Evolutionary conservation across 78 protist species (phyloP), one percentile per base, ranked within the genome.

Genomic region (Pirum gemmata): DNA sequence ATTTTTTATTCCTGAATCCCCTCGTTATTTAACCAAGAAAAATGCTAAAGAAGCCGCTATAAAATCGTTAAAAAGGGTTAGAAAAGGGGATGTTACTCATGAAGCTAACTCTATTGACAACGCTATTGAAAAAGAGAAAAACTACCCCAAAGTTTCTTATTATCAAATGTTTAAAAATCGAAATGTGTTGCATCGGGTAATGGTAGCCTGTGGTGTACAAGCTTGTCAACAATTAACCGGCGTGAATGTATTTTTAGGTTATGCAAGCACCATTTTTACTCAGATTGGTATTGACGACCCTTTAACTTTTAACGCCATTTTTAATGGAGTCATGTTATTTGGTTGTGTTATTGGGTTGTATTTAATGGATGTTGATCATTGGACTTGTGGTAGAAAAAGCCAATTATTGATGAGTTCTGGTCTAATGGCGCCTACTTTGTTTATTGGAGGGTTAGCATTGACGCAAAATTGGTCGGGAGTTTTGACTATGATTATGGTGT

Each of bases 231-330:
- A 82, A 61, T 35, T 82, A 25, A 31, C 86, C 36, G 86, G 86
- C 29, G 86, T 82, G 5, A 82, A 82, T 82, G 67, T 61, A 21
- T 31, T 82, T 61, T 35, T 82, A 36, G 86, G 86, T 5, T 82
- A 82, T 82, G 25, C 67, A 5, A 29, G 35, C 18, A 82, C 86
- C 35, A 78, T 78, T 78, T 78, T 78, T 51, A 25, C 26, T 51
- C 27, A 37, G 27, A 78, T 78, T 78, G 82, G 82, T 78, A 27
- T 78, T 31, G 27, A 0, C 26, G 82, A 78, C 38, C 82, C 82
- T 0, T n/a, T 78, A 0, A 37, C 38, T 26, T 78, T 78, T 27
- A 78, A 78, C 38, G 27, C 25, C 36, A 78, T 78, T 27, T 78
- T 37, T 37, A 78, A 78, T 51, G 82, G 36, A 25, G 82, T 78